phyloP scores from a whole-genome alignment of 108 stramenopile genomes.

The Nannochloropsis oceanica region DNA sequence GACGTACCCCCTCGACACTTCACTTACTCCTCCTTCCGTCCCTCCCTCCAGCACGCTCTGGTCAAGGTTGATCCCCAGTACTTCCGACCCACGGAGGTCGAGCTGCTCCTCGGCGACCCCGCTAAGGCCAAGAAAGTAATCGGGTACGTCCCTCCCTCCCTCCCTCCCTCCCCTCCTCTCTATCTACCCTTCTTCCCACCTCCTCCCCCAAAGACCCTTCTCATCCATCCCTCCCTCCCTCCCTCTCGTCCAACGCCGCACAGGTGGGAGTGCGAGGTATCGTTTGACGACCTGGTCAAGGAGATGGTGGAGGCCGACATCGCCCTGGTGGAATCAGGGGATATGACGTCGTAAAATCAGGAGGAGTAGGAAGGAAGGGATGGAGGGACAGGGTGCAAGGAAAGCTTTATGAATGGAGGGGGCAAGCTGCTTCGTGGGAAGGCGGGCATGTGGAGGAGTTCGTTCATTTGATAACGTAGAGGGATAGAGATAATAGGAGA shows the following conservation, averaged over 20 bases:
- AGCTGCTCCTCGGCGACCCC: slow-evolving; percentile 84
- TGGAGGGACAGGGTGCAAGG: background rate
- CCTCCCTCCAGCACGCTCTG: slow-evolving; percentile 36
- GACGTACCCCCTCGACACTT: background rate
- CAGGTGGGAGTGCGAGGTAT: too few species aligned
- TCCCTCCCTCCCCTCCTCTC: background rate
- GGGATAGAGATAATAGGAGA: background rate
- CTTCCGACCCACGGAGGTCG: slow-evolving; percentile 98
- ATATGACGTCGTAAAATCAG: background rate
- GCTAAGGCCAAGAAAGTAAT: slow-evolving; percentile 79
- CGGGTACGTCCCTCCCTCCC: slow-evolving; percentile 64
- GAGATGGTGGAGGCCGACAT: slow-evolving; percentile 91
- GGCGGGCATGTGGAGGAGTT: background rate
- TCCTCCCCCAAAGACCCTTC: too few species aligned
- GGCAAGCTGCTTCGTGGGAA: background rate
- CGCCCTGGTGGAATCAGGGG: slow-evolving; percentile 52
- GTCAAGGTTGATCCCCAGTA: slow-evolving; percentile 86
- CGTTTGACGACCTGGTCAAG: slow-evolving; percentile 66
- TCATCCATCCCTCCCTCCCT: background rate
- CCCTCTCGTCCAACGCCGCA: too few species aligned
- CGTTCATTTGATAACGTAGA: background rate
- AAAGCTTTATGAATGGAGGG: background rate
- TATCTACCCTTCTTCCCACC: background rate
- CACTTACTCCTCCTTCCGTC: background rate
- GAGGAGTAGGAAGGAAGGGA: background rate